phyloP scores from a whole-genome alignment of 2,329 filamentous ascomycete species.

The Diplodia seriata region DNA sequence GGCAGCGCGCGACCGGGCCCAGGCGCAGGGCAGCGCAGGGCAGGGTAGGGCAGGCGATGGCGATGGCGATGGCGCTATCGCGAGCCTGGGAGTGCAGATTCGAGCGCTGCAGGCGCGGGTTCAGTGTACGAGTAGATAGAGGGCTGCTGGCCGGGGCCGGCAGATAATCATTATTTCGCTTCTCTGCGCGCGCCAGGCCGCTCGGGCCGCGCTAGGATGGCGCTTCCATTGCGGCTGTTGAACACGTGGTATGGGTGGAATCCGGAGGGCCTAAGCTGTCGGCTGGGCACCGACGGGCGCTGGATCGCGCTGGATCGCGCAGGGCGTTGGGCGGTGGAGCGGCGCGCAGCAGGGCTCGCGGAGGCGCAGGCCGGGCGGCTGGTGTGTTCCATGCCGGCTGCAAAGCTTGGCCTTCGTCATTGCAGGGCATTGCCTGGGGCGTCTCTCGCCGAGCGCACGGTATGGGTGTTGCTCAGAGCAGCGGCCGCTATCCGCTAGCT shows the following conservation, averaged over 20 bases:
- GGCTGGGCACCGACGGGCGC: neutral
- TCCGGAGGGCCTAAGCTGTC: conserved; percentile 12
- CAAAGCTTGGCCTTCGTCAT: conserved; percentile 28
- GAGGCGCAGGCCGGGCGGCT: neutral
- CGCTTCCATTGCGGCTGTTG: conserved; percentile 15
- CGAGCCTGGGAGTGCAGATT: neutral
- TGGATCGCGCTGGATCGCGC: neutral
- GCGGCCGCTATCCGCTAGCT: conserved; percentile 27
- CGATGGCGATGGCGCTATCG: conserved; percentile 21
- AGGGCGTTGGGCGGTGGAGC: conserved; percentile 15
- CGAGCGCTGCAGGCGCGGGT: conserved; percentile 7
- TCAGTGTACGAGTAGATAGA: neutral
- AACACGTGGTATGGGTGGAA: conserved; percentile 19
- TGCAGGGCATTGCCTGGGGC: neutral
- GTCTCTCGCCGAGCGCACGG: conserved; percentile 13
- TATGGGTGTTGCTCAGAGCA: conserved; percentile 4
- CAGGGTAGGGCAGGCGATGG: neutral
- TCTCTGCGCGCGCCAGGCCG: conserved; percentile 20
- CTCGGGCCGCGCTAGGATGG: conserved; percentile 24
- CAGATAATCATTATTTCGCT: conserved; percentile 30
- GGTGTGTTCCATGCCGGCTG: conserved; percentile 3
- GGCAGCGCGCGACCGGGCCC: conserved; percentile 18
- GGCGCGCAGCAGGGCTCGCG: neutral
- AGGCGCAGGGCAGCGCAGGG: neutral
- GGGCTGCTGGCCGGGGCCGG: neutral